These are phyloP conservation scores for Phytophthora vignae DNA, from an alignment of 352 stramenopile species.

Conservation along the genomic window DNA sequence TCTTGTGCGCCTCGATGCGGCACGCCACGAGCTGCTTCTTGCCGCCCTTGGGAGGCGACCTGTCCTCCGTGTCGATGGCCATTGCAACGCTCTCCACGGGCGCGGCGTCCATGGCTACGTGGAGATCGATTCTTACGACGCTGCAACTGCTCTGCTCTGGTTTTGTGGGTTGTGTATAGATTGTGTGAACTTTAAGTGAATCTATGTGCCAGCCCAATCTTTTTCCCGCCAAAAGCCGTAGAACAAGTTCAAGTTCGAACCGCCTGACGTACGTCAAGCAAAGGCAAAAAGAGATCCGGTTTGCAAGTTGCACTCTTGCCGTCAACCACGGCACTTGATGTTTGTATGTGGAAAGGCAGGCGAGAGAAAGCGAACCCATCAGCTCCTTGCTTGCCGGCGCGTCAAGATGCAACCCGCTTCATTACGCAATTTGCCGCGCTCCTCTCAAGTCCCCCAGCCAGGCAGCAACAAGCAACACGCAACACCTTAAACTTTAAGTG, in stretches of 20 bases:
- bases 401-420: background rate
- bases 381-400: background rate
- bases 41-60: slow-evolving; percentile 13
- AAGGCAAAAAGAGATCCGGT: slow-evolving; percentile 7
- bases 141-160: background rate
- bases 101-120: slow-evolving; percentile 15
- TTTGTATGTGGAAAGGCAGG: slow-evolving; percentile 27
- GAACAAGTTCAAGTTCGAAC: slow-evolving; percentile 26
- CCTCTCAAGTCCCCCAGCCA: background rate
- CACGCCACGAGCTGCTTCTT: slow-evolving; percentile 48
- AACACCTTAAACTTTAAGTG: slow-evolving; percentile 3
- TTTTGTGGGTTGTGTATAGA: slow-evolving; percentile 1
- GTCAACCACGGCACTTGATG: slow-evolving; percentile 5
- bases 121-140: background rate
- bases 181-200: slow-evolving; percentile 4
- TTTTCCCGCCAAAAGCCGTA: slow-evolving; percentile 31
- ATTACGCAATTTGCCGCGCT: slow-evolving; percentile 44
- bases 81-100: slow-evolving; percentile 6
- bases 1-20: slow-evolving; percentile 66
- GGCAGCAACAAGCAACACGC: background rate
- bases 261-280: slow-evolving; percentile 19
- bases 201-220: slow-evolving; percentile 14
- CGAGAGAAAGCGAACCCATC: slow-evolving; percentile 10
- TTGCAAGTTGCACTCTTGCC: background rate
- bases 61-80: slow-evolving; percentile 16